phyloP scores from a whole-genome alignment of 441 rosid species.

The Jatropha multifida region DNA sequence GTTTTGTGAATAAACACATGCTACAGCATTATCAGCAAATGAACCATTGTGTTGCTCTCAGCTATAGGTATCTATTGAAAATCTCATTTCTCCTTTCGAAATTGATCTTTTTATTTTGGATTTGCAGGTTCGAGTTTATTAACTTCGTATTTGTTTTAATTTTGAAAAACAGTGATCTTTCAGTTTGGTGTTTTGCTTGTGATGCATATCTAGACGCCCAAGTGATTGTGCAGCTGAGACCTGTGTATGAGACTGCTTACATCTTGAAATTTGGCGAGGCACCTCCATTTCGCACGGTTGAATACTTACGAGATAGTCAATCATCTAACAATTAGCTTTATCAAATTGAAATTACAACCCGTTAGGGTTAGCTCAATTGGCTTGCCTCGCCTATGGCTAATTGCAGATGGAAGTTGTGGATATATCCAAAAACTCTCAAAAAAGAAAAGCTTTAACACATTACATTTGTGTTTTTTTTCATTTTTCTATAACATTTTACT shows the following conservation, averaged over 20 bases:
- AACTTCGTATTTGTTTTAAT: background rate
- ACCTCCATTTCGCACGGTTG: constrained; percentile 53
- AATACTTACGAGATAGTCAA: constrained; percentile 15
- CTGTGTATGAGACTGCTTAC: constrained; percentile 66
- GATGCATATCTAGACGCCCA: constrained; percentile 83
- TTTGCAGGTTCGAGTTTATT: background rate
- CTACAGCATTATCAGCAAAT: constrained; percentile 60
- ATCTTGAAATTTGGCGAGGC: constrained; percentile 78
- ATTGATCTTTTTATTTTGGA: background rate
- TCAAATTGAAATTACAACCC: background rate
- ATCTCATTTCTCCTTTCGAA: background rate
- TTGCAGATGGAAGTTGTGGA: background rate
- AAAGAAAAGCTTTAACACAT: background rate
- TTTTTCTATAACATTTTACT: background rate
- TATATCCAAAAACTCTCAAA: background rate
- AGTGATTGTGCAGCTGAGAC: constrained; percentile 56
- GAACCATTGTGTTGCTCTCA: constrained; percentile 68
- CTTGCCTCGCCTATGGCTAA: background rate
- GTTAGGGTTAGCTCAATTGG: background rate
- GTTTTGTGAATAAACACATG: constrained; percentile 89
- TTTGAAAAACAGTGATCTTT: constrained; percentile 59
- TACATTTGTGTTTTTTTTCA: background rate
- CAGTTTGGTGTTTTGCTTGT: constrained; percentile 86
- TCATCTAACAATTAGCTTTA: constrained; percentile 20
- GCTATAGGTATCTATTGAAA: constrained; percentile 55